Evolutionary conservation across 106 monocot genomes (phyloP).

Genomic region (Xerophyta viscosa): DNA sequence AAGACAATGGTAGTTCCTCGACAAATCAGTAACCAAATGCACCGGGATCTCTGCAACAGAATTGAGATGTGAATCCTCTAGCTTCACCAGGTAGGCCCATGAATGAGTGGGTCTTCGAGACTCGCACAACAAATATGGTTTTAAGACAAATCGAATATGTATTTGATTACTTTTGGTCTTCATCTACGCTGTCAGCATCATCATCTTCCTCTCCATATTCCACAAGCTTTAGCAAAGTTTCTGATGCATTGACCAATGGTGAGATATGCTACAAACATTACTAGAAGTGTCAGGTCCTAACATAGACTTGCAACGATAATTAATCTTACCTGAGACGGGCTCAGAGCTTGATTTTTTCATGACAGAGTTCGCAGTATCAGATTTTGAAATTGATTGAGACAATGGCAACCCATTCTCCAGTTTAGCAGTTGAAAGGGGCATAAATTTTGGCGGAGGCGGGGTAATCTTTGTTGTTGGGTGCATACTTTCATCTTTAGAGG

Average conservation of each 20-base stretch:
- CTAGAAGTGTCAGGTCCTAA: not conserved
- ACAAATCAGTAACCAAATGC: too few species aligned
- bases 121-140: too few species aligned
- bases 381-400: constrained; percentile 6
- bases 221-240: constrained; percentile 65
- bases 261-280: not conserved
- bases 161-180: constrained; percentile 10
- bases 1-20: too few species aligned
- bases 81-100: too few species aligned
- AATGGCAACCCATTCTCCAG: constrained; percentile 5
- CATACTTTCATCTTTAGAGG: not conserved
- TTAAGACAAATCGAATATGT: too few species aligned
- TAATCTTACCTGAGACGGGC: constrained; percentile 12
- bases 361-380: not conserved
- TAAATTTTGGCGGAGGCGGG: too few species aligned
- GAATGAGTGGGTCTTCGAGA: too few species aligned
- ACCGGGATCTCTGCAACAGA: too few species aligned
- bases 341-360: constrained; percentile 16
- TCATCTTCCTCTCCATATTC: constrained; percentile 93
- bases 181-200: constrained; percentile 24
- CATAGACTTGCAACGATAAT: not conserved
- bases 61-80: too few species aligned
- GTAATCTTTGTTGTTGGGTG: not conserved
- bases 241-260: constrained; percentile 15
- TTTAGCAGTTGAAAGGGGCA: not conserved